A percentile compares a stretch with the other conserved stretches of the same genome.
Conservation (phyloP, 345 rosid species). For the Pugionium cornutum region DNA sequence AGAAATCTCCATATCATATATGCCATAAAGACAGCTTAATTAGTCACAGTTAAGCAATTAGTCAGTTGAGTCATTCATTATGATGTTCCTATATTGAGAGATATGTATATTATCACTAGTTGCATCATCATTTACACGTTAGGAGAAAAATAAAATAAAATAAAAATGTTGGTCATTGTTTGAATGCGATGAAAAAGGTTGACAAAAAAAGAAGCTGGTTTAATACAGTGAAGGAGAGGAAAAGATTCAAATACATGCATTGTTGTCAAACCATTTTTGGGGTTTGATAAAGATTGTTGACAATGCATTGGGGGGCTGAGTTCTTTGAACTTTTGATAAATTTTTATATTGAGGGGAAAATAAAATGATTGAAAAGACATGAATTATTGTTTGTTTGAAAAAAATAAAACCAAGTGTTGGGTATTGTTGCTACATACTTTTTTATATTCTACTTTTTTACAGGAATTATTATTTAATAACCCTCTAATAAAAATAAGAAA, state of each 20-base stretch:
- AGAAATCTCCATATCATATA: background rate
- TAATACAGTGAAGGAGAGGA: slow-evolving; percentile 35
- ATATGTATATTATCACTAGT: slow-evolving; percentile 7
- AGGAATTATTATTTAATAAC: background rate
- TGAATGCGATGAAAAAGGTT: slow-evolving; percentile 19
- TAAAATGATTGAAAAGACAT: background rate
- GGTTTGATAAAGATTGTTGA: slow-evolving; percentile 16
- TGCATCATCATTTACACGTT: slow-evolving; percentile 13
- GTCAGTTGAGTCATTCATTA: background rate
- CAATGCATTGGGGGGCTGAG: slow-evolving; percentile 17
- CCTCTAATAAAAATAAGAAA: background rate
- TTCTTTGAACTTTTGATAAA: slow-evolving; percentile 17
- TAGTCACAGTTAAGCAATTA: slow-evolving; percentile 5
- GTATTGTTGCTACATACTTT: background rate
- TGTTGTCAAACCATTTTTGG: slow-evolving; percentile 15
- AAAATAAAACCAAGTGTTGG: background rate
- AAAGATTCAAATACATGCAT: slow-evolving; percentile 31
- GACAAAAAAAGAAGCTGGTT: slow-evolving; percentile 13
- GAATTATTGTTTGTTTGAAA: background rate
- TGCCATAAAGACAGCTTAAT: background rate
- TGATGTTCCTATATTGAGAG: background rate
- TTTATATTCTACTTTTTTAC: too few relatives aligned
- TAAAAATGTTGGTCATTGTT: slow-evolving; percentile 5
- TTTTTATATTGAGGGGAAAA: background rate
- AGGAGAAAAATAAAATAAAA: background rate